Evolutionary conservation across 345 rosid species (phyloP).

Genomic region (Citrus sp.): DNA sequence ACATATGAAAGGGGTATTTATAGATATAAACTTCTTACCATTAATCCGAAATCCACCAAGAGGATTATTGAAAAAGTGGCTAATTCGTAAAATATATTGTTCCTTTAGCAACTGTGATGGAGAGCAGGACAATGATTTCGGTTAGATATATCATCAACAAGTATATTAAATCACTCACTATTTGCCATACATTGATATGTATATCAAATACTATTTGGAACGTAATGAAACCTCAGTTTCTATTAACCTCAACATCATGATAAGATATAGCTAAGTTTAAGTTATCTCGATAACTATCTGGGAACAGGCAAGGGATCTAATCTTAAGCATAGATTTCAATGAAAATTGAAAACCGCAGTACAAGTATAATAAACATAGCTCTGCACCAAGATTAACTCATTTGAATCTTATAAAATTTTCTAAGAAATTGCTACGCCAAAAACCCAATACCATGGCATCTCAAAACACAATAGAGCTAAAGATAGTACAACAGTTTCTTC

Average conservation of each 20-base stretch:
- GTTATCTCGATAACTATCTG: background rate
- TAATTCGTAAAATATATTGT: slow-evolving; percentile 50
- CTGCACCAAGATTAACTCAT: background rate
- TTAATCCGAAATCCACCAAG: slow-evolving; percentile 54
- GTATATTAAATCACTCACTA: background rate
- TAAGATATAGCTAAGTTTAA: background rate
- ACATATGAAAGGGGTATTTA: slow-evolving; percentile 1
- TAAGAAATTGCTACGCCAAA: background rate
- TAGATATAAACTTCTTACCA: slow-evolving; percentile 46
- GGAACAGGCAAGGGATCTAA: too few species aligned
- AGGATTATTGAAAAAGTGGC: slow-evolving; percentile 49
- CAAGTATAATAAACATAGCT: too few species aligned
- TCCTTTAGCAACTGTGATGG: slow-evolving; percentile 60
- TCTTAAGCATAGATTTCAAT: too few species aligned
- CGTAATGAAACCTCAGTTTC: background rate
- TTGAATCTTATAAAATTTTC: background rate
- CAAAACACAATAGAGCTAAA: background rate
- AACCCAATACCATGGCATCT: background rate
- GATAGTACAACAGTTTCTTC: background rate
- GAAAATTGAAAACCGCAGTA: too few species aligned
- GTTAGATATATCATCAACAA: background rate
- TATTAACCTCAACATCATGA: background rate
- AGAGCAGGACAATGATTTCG: slow-evolving; percentile 64
- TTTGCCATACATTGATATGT: background rate
- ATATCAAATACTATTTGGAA: background rate